Percentiles rank a stretch among this genome's conserved stretches.
phyloP scores from a whole-genome alignment of 441 rosid genomes.

The Jatropha podagrica region DNA sequence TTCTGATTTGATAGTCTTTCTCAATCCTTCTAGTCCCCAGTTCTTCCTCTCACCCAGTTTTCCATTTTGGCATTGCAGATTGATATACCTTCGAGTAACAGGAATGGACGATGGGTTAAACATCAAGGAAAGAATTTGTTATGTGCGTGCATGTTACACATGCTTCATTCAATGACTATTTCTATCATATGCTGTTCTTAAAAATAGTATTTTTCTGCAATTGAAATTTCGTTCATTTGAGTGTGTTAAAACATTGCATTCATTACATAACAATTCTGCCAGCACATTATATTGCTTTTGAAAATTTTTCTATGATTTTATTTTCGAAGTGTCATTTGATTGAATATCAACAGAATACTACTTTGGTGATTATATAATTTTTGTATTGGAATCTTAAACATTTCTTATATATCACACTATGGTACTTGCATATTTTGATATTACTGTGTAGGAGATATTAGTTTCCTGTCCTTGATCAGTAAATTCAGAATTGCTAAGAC shows the following conservation, averaged over 20 bases:
- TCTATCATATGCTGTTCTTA: background rate
- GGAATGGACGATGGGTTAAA: conserved; percentile 93
- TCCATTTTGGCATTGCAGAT: conserved; percentile 43
- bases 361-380: background rate
- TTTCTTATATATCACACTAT: background rate
- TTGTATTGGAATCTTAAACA: background rate
- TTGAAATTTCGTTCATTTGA: background rate
- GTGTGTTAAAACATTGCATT: conserved; percentile 1
- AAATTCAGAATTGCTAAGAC: background rate
- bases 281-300: background rate
- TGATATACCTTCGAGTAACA: conserved; percentile 86
- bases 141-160: conserved; percentile 46
- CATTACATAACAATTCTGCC: background rate
- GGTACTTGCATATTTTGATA: background rate
- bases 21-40: background rate
- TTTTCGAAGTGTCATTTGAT: background rate
- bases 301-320: background rate
- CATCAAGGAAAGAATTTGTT: conserved; percentile 84
- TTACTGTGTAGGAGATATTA: background rate
- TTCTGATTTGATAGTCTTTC: background rate
- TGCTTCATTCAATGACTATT: background rate
- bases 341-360: background rate
- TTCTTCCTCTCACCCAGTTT: background rate
- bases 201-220: background rate
- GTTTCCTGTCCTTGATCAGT: background rate